phyloP scores from a whole-genome alignment of 352 stramenopile genomes.

The Phytophthora pistaciae region DNA sequence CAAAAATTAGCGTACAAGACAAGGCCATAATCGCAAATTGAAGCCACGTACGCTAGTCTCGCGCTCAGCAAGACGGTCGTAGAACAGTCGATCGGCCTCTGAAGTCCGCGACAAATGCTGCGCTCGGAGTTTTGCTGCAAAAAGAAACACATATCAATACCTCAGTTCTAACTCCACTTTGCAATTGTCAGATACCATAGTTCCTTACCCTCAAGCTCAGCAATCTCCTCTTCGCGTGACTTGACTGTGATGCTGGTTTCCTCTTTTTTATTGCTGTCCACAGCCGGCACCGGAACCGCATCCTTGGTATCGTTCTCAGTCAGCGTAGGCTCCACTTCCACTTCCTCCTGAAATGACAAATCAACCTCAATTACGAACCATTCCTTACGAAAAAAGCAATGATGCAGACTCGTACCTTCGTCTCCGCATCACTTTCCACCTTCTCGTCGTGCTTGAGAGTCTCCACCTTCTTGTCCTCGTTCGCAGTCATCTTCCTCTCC shows the following conservation, averaged over 20 bases:
- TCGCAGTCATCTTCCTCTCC: constrained; percentile 5
- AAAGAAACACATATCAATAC: background rate
- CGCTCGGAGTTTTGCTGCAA: constrained; percentile 45
- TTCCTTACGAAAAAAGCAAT: background rate
- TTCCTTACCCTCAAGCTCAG: constrained; percentile 39
- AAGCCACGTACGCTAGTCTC: constrained; percentile 48
- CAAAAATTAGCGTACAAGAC: background rate
- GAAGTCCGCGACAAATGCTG: constrained; percentile 49
- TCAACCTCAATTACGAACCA: background rate
- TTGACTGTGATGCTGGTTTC: constrained; percentile 14
- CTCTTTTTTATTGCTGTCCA: background rate
- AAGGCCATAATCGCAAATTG: background rate
- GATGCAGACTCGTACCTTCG: constrained; percentile 12
- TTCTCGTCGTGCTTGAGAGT: constrained; percentile 4
- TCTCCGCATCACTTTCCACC: constrained; percentile 4
- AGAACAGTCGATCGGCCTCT: constrained; percentile 52
- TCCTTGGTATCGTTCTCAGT: constrained; percentile 7
- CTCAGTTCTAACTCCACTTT: background rate
- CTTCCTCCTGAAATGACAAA: background rate
- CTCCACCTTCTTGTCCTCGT: background rate
- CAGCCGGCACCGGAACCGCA: background rate
- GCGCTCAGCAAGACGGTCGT: constrained; percentile 48
- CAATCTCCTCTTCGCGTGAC: constrained; percentile 55
- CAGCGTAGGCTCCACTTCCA: background rate
- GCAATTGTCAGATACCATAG: no score